Percentiles rank a stretch among this genome's conserved stretches.
Evolutionary conservation across 768 basidiomycete genomes (phyloP).

Genomic region (Kwoniella botswanensis): DNA sequence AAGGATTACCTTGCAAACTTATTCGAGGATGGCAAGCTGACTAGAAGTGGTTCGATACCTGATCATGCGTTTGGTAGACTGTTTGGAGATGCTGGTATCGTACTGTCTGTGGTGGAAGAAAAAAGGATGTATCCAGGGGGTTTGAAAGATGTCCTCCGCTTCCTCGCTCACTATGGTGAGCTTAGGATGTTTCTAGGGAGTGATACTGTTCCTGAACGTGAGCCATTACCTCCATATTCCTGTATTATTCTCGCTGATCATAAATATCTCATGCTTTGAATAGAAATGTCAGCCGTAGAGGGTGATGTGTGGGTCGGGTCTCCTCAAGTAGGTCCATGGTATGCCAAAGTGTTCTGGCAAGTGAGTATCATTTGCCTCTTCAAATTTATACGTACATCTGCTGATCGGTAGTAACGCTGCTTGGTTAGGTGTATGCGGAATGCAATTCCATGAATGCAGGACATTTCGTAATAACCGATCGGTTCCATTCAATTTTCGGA

Average conservation of each 20-base stretch:
- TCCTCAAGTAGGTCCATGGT: conserved; percentile 1
- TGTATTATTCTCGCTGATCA: too few relatives aligned
- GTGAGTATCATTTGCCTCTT: background rate
- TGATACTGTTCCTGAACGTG: background rate
- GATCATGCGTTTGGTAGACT: conserved; percentile 1
- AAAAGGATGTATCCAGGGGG: conserved; percentile 1
- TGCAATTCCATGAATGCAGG: background rate
- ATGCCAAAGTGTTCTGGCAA: background rate
- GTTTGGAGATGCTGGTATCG: background rate
- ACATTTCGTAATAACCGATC: background rate
- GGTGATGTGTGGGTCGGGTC: background rate
- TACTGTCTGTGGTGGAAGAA: background rate
- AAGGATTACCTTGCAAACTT: background rate
- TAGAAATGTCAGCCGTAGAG: background rate
- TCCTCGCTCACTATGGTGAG: background rate
- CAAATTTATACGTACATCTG: background rate
- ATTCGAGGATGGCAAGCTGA: background rate
- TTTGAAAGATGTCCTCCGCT: background rate
- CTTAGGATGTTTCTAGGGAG: background rate
- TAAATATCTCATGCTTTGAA: too few relatives aligned
- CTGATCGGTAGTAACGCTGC: too few relatives aligned
- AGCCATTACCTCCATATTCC: too few relatives aligned
- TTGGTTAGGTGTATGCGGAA: background rate
- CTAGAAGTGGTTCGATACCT: background rate
- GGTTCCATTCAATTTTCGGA: background rate